A percentile compares a stretch with the other conserved stretches of the same genome.
Evolutionary conservation across 2,329 filamentous ascomycete genomes (phyloP).

Genomic region (Aspergillus piperis): DNA sequence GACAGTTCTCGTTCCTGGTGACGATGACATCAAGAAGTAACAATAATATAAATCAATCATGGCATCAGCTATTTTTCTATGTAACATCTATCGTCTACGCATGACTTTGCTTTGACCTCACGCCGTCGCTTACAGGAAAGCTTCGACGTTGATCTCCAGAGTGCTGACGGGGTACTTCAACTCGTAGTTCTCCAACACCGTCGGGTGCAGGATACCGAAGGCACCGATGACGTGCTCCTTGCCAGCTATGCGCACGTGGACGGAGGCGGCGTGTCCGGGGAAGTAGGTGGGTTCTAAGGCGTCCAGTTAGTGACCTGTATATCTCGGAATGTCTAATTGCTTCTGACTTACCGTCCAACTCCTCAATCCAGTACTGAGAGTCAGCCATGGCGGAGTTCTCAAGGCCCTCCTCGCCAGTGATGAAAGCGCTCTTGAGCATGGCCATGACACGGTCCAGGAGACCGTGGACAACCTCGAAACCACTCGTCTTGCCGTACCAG

Average conservation of each 20-base stretch:
- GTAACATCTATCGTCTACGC: constrained; percentile 14
- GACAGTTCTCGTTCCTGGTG: too few species aligned
- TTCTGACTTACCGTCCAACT: constrained; percentile 68
- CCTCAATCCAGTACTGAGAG: constrained; percentile 89
- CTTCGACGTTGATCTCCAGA: constrained; percentile 90
- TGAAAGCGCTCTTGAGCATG: constrained; percentile 84
- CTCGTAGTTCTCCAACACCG: constrained; percentile 90
- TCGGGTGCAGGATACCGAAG: constrained; percentile 92
- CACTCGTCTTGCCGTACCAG: constrained; percentile 89
- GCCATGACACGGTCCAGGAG: constrained; percentile 87
- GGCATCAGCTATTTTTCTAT: constrained; percentile 25
- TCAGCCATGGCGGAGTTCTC: constrained; percentile 60
- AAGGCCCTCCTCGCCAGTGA: constrained; percentile 72
- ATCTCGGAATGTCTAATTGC: not conserved
- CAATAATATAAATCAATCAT: constrained; percentile 17
- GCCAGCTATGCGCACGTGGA: constrained; percentile 73
- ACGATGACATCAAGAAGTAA: too few species aligned
- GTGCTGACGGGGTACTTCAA: constrained; percentile 91
- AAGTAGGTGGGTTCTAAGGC: constrained; percentile 81
- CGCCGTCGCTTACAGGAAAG: constrained; percentile 67
- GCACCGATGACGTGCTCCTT: constrained; percentile 78
- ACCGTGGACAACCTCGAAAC: constrained; percentile 95
- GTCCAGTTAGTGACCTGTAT: not conserved
- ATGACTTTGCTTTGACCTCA: not conserved
- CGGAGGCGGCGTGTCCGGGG: constrained; percentile 80